Conservation (phyloP, 805 yeast species). For the Candida gorgasii region DNA sequence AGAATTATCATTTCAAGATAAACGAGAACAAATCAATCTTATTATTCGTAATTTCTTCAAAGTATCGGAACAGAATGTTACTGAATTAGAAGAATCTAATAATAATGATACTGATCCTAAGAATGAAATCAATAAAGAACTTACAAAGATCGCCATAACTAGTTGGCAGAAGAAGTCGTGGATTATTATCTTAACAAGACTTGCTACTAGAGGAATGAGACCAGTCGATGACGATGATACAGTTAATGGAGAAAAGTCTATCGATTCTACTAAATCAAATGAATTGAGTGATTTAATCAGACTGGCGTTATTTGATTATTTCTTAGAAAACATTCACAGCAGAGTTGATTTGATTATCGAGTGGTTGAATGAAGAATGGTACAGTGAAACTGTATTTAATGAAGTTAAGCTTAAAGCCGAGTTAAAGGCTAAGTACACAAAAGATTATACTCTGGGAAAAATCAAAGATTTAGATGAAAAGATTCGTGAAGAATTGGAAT, state of each 20-base stretch:
- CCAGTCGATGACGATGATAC: conserved; percentile 21
- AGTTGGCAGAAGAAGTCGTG: conserved; percentile 67
- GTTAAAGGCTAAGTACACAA: conserved; percentile 20
- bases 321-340: conserved; percentile 68
- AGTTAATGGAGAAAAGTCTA: conserved; percentile 14
- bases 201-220: conserved; percentile 79
- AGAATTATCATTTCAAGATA: conserved; percentile 51
- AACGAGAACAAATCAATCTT: conserved; percentile 55
- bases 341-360: conserved; percentile 76
- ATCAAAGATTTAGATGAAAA: conserved; percentile 21
- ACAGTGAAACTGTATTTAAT: conserved; percentile 50
- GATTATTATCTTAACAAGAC: conserved; percentile 70
- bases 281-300: conserved; percentile 64
- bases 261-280: conserved; percentile 27
- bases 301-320: conserved; percentile 68
- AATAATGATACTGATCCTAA: conserved; percentile 12
- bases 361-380: conserved; percentile 98
- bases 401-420: conserved; percentile 28
- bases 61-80: conserved; percentile 37
- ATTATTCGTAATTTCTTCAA: conserved; percentile 61
- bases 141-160: conserved; percentile 57
- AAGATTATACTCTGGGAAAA: conserved; percentile 20
- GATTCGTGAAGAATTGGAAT: conserved; percentile 20
- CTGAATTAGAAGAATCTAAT: conserved; percentile 18
- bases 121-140: conserved; percentile 40